Evolutionary conservation across 768 basidiomycete species (phyloP).

Genomic region (Agaricus sinodeliciosus): DNA sequence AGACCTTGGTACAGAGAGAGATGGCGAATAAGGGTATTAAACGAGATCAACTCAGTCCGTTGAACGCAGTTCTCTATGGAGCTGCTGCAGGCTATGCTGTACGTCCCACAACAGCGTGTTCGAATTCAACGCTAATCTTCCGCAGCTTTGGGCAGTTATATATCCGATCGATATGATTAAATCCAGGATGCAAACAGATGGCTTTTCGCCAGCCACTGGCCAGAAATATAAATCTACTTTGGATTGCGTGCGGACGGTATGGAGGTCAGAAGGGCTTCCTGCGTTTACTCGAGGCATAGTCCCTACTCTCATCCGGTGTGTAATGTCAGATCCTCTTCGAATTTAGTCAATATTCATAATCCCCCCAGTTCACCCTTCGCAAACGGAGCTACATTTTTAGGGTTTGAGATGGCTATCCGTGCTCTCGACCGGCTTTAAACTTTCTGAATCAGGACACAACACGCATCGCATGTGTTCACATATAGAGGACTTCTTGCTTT

Average conservation of each 20-base stretch:
- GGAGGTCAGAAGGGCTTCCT: conserved; percentile 72
- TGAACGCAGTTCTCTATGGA: conserved; percentile 80
- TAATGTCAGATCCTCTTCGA: not conserved
- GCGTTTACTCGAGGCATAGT: conserved; percentile 90
- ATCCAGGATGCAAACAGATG: conserved; percentile 93
- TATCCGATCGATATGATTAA: conserved; percentile 98
- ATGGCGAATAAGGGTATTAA: conserved; percentile 66
- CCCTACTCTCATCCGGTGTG: conserved; percentile 86
- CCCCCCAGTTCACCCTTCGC: conserved; percentile 80
- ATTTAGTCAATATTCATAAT: not conserved
- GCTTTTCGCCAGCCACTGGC: conserved; percentile 65
- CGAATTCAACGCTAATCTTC: conserved; percentile 4
- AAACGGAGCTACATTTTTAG: conserved; percentile 94
- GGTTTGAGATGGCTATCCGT: conserved; percentile 89
- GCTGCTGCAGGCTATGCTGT: conserved; percentile 91
- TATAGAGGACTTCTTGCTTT: not conserved
- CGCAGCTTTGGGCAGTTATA: conserved; percentile 82
- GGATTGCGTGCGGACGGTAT: conserved; percentile 79
- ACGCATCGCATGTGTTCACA: not conserved
- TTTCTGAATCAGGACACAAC: not conserved
- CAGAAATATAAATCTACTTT: conserved; percentile 79
- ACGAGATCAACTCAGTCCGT: conserved; percentile 70
- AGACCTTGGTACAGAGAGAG: conserved; percentile 84
- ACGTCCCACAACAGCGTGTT: conserved; percentile 22
- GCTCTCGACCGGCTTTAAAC: conserved; percentile 38